phyloP scores from a whole-genome alignment of 345 rosid genomes.

The Corchorus capsularis region DNA sequence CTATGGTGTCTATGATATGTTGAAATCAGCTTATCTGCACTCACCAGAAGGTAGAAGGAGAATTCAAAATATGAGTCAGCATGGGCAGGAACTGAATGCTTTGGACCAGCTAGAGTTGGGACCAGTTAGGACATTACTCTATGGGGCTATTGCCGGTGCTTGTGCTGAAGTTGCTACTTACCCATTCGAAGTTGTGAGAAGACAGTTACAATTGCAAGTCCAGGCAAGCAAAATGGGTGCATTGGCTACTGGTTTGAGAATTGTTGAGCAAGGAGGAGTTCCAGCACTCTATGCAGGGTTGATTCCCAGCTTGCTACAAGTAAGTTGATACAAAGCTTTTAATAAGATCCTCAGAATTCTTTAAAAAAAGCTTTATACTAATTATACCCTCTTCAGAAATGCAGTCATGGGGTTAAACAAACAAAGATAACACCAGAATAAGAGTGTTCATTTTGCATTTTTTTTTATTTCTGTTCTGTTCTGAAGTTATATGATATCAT shows the following conservation, averaged over 20 bases:
- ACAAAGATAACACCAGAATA: background rate
- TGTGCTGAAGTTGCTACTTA: conserved; percentile 80
- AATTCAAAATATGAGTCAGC: conserved; percentile 55
- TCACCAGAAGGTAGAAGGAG: conserved; percentile 66
- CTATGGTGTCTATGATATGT: conserved; percentile 67
- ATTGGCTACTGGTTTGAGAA: conserved; percentile 55
- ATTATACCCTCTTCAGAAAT: background rate
- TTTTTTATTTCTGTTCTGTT: background rate
- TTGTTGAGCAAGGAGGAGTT: conserved; percentile 68
- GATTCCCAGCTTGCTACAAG: conserved; percentile 78
- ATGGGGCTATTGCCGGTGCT: conserved; percentile 79
- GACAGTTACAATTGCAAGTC: conserved; percentile 70
- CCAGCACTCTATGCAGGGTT: conserved; percentile 73
- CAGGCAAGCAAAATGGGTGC: conserved; percentile 60
- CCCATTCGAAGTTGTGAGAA: conserved; percentile 78
- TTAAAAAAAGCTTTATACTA: background rate
- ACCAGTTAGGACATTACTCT: conserved; percentile 61
- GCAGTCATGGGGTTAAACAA: background rate
- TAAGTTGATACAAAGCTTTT: conserved; percentile 21
- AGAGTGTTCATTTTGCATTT: background rate
- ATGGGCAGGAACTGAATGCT: conserved; percentile 57
- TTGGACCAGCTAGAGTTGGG: conserved; percentile 80
- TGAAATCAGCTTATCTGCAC: conserved; percentile 65
- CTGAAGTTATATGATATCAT: background rate
- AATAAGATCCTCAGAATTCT: conserved; percentile 9